phyloP scores from a whole-genome alignment of 768 basidiomycete genomes.

The Suillus plorans region DNA sequence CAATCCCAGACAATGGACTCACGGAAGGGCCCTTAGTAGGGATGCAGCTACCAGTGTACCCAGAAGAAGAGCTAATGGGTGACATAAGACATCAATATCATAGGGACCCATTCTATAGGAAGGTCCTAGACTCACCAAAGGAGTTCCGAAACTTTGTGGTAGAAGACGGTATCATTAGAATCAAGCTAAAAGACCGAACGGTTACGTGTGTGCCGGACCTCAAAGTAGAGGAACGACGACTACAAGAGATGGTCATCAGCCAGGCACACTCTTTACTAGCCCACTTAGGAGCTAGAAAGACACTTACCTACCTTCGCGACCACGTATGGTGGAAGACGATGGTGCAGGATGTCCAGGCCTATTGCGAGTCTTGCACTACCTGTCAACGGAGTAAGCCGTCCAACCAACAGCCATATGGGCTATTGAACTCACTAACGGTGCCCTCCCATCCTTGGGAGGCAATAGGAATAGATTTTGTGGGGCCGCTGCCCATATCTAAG shows the following conservation, averaged over 20 bases:
- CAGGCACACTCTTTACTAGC: slow-evolving; percentile 39
- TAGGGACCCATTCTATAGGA: slow-evolving; percentile 29
- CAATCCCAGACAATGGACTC: too few species aligned
- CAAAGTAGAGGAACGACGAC: slow-evolving; percentile 10
- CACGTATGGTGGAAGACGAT: slow-evolving; percentile 22
- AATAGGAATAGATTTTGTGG: slow-evolving; percentile 27
- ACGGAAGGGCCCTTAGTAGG: too few species aligned
- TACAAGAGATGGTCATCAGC: slow-evolving; percentile 32
- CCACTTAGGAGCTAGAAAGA: slow-evolving; percentile 36
- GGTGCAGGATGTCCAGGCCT: slow-evolving; percentile 25
- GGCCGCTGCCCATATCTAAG: background rate
- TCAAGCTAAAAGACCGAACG: slow-evolving; percentile 5
- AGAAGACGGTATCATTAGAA: slow-evolving; percentile 18
- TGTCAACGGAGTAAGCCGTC: slow-evolving; percentile 20
- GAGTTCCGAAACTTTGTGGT: slow-evolving; percentile 25
- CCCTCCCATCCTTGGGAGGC: slow-evolving; percentile 31
- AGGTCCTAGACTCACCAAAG: slow-evolving; percentile 19
- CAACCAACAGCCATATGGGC: slow-evolving; percentile 26
- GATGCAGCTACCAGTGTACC: background rate
- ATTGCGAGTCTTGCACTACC: slow-evolving; percentile 22
- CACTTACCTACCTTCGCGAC: slow-evolving; percentile 29
- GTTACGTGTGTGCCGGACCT: slow-evolving; percentile 26
- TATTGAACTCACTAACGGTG: slow-evolving; percentile 26
- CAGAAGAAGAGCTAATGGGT: background rate
- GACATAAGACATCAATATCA: slow-evolving; percentile 14